Evolutionary conservation across 805 yeast species (phyloP), one percentile per base, ranked within the genome.

Genomic region (Schizosaccharomyces lindneri): DNA sequence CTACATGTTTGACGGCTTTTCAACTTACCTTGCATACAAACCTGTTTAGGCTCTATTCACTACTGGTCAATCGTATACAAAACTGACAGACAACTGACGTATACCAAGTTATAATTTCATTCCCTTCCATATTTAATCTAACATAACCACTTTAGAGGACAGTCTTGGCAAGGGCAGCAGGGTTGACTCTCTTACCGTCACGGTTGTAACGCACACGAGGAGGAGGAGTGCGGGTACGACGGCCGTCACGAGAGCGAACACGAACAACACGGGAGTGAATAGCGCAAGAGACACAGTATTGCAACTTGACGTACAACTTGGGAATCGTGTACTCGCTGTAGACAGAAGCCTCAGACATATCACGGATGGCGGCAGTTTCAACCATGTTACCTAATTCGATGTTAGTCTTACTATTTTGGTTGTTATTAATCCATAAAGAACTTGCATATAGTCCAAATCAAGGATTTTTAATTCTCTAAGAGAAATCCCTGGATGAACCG

Each of bases 261-360:
- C 99, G 93, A 75, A 93, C 98, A 73, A 93, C 86, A 87, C 95
- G 93, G 79, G 96, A 93, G 84, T 93, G 99, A 73, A 93, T 90
- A 73, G 99, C 99, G 81, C 99, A 93, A 67, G 98, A 93, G 73
- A 93, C 93, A 85, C 99, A 93, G 93, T 93, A 93, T 85, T 90
- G 97, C 78, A 90, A 83, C 83, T 93, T 93, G 87, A 93, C 86
- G 94, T 90, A 93, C 75, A 93, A 85, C 85, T 93, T 93, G 80
- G 99, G 99, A 73, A 93, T 81, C 74, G 95, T 97, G 82, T 93
- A 93, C 82, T 93, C 98, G 73, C 86, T 81, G 85, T 93, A 93
- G 73, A 93, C 97, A 65, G 97, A 89, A 73, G 98, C 98, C 80
- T 93, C 99, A 72, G 95, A 86, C 79, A 93, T 82, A 80, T 93